phyloP scores from a whole-genome alignment of 495 filamentous ascomycete genomes.

The Penicillium lagena region DNA sequence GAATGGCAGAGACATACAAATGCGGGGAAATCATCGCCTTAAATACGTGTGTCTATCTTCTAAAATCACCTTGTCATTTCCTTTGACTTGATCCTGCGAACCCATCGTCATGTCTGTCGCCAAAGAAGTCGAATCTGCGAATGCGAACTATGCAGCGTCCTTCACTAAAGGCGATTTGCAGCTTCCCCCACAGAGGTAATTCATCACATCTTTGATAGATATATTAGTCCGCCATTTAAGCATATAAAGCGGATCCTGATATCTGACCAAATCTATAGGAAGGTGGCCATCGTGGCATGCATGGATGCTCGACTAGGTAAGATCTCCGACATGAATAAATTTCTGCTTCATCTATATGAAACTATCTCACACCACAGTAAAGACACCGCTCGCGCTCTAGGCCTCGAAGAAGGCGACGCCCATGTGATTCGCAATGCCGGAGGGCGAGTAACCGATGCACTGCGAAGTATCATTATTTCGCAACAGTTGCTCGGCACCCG shows the following conservation, averaged over 20 bases:
- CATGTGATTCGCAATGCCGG: constrained; percentile 80
- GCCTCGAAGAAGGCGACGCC: constrained; percentile 69
- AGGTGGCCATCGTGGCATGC: constrained; percentile 54
- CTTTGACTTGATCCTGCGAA: neutral
- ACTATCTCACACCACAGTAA: too few relatives aligned
- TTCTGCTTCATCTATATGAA: neutral
- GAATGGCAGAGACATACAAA: neutral
- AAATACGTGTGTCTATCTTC: constrained; percentile 1
- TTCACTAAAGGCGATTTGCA: constrained; percentile 61
- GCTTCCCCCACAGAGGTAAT: constrained; percentile 63
- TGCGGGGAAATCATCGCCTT: constrained; percentile 3
- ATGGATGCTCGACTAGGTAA: constrained; percentile 74
- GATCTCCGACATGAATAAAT: neutral
- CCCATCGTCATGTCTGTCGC: constrained; percentile 24
- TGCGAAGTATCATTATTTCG: constrained; percentile 71
- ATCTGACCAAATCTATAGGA: constrained; percentile 10
- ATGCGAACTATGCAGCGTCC: constrained; percentile 51
- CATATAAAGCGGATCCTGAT: neutral
- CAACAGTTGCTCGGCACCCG: constrained; percentile 76
- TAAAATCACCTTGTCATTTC: constrained; percentile 2
- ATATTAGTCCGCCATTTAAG: neutral
- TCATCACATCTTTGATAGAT: constrained; percentile 51
- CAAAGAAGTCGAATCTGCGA: constrained; percentile 36
- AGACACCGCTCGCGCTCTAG: constrained; percentile 63
- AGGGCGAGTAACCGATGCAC: constrained; percentile 57